phyloP scores from a whole-genome alignment of 2,329 filamentous ascomycete species.

The Amesomyces nigricolor region DNA sequence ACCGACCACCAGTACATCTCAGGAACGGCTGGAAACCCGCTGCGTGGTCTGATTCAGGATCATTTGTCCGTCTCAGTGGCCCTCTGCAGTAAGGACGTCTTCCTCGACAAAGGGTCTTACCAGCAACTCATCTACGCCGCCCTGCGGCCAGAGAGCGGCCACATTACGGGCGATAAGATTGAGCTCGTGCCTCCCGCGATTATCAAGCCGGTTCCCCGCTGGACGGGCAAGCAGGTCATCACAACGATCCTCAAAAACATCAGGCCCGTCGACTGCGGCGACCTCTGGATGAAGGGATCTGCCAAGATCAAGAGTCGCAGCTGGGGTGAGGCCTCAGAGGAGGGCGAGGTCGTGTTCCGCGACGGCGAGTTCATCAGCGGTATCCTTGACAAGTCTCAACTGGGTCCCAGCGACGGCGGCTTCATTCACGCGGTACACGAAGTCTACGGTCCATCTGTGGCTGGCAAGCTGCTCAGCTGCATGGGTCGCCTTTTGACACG shows the following conservation, averaged over 20 bases:
- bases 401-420: conserved; percentile 80
- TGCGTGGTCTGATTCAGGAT: conserved; percentile 96
- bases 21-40: conserved; percentile 84
- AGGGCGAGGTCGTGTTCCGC: conserved; percentile 74
- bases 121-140: conserved; percentile 91
- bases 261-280: conserved; percentile 66
- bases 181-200: conserved; percentile 75
- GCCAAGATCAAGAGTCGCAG: conserved; percentile 71
- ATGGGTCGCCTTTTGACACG: conserved; percentile 85
- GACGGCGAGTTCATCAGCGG: conserved; percentile 84
- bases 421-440: conserved; percentile 91
- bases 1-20: conserved; percentile 97
- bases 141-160: conserved; percentile 81
- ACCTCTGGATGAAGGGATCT: conserved; percentile 73
- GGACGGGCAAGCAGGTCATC: conserved; percentile 96
- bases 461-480: conserved; percentile 82
- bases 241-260: conserved; percentile 92
- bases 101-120: conserved; percentile 83
- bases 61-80: conserved; percentile 92
- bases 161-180: conserved; percentile 77
- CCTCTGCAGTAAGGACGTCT: conserved; percentile 84
- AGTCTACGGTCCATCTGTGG: conserved; percentile 79
- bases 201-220: conserved; percentile 71
- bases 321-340: conserved; percentile 66
- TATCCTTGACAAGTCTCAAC: conserved; percentile 92